Evolutionary conservation across 345 rosid genomes (phyloP).

Genomic region (Acer negundo): DNA sequence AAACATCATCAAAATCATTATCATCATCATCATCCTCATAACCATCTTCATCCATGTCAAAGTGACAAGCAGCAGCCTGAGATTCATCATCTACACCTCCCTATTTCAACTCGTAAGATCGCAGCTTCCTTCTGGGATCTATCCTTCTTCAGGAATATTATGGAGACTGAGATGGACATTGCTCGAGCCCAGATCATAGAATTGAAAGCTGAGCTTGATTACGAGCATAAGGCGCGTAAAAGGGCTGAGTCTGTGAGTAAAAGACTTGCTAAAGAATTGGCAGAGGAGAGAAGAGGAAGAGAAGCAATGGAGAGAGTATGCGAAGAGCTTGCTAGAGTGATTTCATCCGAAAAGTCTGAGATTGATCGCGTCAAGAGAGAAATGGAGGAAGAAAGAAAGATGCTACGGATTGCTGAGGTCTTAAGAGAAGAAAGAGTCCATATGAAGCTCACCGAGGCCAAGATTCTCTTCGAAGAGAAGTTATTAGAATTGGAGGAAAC

Average conservation of each 20-base stretch:
- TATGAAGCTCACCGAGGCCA: conserved; percentile 85
- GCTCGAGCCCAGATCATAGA: conserved; percentile 58
- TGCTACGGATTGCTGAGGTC: conserved; percentile 71
- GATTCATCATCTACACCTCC: conserved; percentile 27
- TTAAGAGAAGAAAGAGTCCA: conserved; percentile 90
- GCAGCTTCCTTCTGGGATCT: conserved; percentile 74
- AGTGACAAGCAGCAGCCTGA: conserved; percentile 19
- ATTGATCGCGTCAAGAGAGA: conserved; percentile 60
- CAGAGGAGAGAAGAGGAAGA: conserved; percentile 60
- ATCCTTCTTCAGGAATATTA: conserved; percentile 48
- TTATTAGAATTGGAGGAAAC: conserved; percentile 47
- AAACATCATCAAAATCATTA: conserved; percentile 20
- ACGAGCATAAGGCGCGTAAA: conserved; percentile 63
- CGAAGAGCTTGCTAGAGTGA: conserved; percentile 60
- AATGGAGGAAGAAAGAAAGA: conserved; percentile 77
- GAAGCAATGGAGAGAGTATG: conserved; percentile 62
- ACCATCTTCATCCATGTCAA: conserved; percentile 26
- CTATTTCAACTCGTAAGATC: conserved; percentile 36
- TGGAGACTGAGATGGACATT: conserved; percentile 54
- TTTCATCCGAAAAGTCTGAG: conserved; percentile 47
- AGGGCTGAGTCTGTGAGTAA: conserved; percentile 58
- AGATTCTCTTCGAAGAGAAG: conserved; percentile 70
- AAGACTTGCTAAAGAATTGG: conserved; percentile 67
- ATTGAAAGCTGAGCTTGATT: conserved; percentile 71
- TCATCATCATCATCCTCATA: conserved; percentile 18